Evolutionary conservation across 2,329 filamentous ascomycete species (phyloP).

Genomic region (Arthrobotrys iridis): DNA sequence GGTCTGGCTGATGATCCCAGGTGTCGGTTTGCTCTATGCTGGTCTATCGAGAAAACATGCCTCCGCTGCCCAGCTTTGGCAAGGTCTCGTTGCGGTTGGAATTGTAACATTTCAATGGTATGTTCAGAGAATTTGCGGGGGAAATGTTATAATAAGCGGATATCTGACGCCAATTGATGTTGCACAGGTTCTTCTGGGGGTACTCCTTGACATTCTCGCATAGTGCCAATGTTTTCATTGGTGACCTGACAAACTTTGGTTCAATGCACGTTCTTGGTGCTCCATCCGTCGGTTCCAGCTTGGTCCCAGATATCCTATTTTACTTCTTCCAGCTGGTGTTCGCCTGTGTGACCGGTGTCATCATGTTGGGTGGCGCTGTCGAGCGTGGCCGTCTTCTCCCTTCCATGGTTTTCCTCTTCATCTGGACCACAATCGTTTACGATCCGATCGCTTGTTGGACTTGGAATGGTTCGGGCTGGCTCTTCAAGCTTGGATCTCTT

Average conservation of each 20-base stretch:
- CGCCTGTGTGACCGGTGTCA: slow-evolving; percentile 70
- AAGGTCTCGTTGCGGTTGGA: slow-evolving; percentile 69
- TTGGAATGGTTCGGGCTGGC: slow-evolving; percentile 74
- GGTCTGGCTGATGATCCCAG: slow-evolving; percentile 74
- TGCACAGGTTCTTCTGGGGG: slow-evolving; percentile 67
- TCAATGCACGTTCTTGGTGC: slow-evolving; percentile 71
- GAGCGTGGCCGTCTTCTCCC: slow-evolving; percentile 62
- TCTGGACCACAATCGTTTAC: slow-evolving; percentile 87
- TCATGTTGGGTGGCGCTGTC: slow-evolving; percentile 73
- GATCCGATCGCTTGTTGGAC: slow-evolving; percentile 88
- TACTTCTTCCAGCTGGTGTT: slow-evolving; percentile 74
- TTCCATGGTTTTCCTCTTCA: slow-evolving; percentile 55
- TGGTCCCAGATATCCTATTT: slow-evolving; percentile 73
- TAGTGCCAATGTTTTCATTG: slow-evolving; percentile 71
- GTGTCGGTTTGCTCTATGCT: slow-evolving; percentile 73
- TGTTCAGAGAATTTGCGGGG: too few relatives aligned
- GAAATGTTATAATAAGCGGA: too few relatives aligned
- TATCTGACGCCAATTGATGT: slow-evolving; percentile 60
- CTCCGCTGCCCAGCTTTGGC: slow-evolving; percentile 71
- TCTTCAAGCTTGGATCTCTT: slow-evolving; percentile 70
- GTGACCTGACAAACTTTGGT: slow-evolving; percentile 71
- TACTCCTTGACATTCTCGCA: slow-evolving; percentile 72
- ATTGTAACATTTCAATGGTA: slow-evolving; percentile 67
- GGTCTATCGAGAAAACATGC: slow-evolving; percentile 72
- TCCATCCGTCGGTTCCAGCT: slow-evolving; percentile 68